Percentiles rank a stretch among this genome's conserved stretches.
These are phyloP conservation scores for Trichoderma asperelloides DNA, from an alignment of 495 filamentous ascomycete species.

Conservation along the genomic window DNA sequence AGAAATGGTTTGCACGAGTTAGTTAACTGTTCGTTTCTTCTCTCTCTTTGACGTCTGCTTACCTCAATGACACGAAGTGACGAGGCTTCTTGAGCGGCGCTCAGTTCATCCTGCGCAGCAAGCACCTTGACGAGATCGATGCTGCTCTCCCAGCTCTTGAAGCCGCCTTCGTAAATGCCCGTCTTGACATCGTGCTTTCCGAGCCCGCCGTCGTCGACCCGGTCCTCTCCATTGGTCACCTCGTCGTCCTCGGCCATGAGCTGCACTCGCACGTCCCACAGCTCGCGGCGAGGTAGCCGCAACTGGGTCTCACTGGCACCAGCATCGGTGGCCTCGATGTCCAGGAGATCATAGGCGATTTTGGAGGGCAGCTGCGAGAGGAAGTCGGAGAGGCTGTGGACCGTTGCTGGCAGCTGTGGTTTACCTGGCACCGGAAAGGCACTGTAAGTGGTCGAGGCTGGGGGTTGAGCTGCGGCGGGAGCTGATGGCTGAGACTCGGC, in stretches of 20 bases:
- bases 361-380: conserved; percentile 65
- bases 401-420: conserved; percentile 37
- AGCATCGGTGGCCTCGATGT: conserved; percentile 33
- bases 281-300: conserved; percentile 69
- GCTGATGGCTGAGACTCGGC: conserved; percentile 14
- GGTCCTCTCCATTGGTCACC: conserved; percentile 41
- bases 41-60: conserved; percentile 16
- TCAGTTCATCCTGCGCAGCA: conserved; percentile 42
- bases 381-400: conserved; percentile 41
- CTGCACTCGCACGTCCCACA: conserved; percentile 90
- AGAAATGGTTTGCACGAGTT: conserved; percentile 7
- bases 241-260: conserved; percentile 78
- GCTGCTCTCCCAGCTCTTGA: conserved; percentile 97
- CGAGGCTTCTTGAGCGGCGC: conserved; percentile 26
- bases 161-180: conserved; percentile 93
- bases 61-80: conserved; percentile 66
- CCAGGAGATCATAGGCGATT: conserved; percentile 61
- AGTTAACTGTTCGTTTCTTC: not conserved
- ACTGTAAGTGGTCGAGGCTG: conserved; percentile 24
- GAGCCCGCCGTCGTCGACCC: conserved; percentile 43
- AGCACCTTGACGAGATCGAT: conserved; percentile 75
- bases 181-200: conserved; percentile 79
- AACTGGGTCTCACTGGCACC: conserved; percentile 36
- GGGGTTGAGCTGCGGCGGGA: conserved; percentile 17
- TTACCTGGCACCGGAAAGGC: conserved; percentile 42